These are phyloP conservation scores for Penicillium sumatraense DNA, from an alignment of 2,329 filamentous ascomycete genomes.

Conservation along the genomic window DNA sequence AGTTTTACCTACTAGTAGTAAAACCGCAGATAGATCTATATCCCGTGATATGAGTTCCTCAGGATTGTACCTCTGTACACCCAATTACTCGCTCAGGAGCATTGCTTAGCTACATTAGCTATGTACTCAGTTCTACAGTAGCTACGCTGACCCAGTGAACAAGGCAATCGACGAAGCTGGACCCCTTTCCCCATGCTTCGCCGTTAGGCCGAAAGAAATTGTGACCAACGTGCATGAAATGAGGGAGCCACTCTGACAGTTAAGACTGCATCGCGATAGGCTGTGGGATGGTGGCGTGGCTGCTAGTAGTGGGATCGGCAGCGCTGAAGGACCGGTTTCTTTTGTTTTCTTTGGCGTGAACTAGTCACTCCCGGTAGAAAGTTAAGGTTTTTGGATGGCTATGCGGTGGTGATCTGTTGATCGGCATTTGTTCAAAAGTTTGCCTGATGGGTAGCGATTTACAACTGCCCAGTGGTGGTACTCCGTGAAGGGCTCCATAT, in stretches of 20 bases:
- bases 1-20: too few species aligned
- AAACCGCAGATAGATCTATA: too few species aligned
- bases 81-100: too few species aligned
- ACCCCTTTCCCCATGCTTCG: too few species aligned
- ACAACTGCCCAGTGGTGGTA: not conserved
- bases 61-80: too few species aligned
- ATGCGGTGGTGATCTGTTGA: not conserved
- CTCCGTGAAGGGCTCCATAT: too few species aligned
- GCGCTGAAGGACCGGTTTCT: not conserved
- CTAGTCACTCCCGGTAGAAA: not conserved
- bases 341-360: not conserved
- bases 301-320: not conserved
- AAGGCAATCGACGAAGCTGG: too few species aligned
- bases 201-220: not conserved
- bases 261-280: not conserved
- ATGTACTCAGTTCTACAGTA: too few species aligned
- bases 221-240: not conserved
- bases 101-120: too few species aligned
- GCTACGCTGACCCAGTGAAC: too few species aligned
- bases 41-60: too few species aligned
- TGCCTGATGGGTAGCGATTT: not conserved
- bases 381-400: conserved; percentile 9
- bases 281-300: not conserved
- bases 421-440: not conserved
- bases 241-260: not conserved